Evolutionary conservation across 441 rosid genomes (phyloP).

Genomic region (Euphorbia schlechtendalii): DNA sequence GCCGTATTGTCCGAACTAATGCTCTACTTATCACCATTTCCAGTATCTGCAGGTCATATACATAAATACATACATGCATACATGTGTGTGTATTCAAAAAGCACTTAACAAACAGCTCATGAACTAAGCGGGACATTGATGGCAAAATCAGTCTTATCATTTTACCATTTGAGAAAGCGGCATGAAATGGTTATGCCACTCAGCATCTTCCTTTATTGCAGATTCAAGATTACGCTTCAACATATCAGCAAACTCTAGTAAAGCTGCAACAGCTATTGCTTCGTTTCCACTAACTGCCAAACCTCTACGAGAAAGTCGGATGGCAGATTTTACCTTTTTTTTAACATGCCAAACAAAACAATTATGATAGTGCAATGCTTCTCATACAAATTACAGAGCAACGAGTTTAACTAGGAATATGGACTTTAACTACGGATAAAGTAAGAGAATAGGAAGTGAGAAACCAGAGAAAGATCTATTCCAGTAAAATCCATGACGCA

Average conservation of each 20-base stretch:
- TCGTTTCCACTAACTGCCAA: constrained; percentile 48
- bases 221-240: constrained; percentile 70
- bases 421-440: neutral
- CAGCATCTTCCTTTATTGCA: constrained; percentile 59
- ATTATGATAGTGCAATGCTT: neutral
- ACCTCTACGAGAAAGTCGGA: constrained; percentile 41
- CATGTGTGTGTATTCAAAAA: constrained; percentile 13
- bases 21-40: constrained; percentile 46
- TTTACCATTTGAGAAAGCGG: constrained; percentile 67
- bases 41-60: constrained; percentile 45
- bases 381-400: no score
- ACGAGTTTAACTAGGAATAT: no score
- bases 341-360: constrained; percentile 16
- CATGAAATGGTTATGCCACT: constrained; percentile 61
- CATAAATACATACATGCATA: no score
- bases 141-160: neutral
- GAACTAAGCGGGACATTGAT: neutral
- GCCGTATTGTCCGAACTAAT: constrained; percentile 49
- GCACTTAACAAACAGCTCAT: constrained; percentile 4
- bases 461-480: constrained; percentile 46
- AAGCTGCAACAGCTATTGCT: constrained; percentile 55
- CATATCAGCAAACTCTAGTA: constrained; percentile 44
- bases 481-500: constrained; percentile 57
- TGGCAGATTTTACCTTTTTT: constrained; percentile 53
- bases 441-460: neutral